Evolutionary conservation across 495 filamentous ascomycete genomes (phyloP).

Genomic region (Lophium mytilinum): DNA sequence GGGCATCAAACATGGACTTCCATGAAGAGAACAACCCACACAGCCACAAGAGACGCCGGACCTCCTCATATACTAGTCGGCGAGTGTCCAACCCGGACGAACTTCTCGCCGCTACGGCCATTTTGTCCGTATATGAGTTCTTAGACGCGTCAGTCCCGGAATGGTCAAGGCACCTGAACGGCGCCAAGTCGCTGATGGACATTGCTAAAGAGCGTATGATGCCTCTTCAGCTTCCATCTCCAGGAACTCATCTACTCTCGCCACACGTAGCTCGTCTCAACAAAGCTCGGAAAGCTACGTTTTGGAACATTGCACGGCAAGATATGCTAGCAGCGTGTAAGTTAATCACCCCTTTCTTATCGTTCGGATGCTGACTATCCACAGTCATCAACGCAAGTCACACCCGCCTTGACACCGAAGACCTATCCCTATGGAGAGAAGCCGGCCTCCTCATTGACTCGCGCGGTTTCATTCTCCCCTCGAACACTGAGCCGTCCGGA

Average conservation of each 20-base stretch:
- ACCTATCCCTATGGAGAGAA: slow-evolving; percentile 52
- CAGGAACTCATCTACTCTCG: slow-evolving; percentile 20
- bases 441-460: slow-evolving; percentile 52
- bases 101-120: slow-evolving; percentile 53
- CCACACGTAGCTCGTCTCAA: slow-evolving; percentile 36
- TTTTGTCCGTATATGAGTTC: slow-evolving; percentile 58
- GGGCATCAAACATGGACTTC: background rate
- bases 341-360: slow-evolving; percentile 15
- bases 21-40: background rate
- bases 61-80: slow-evolving; percentile 33
- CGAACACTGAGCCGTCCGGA: slow-evolving; percentile 40
- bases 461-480: slow-evolving; percentile 46
- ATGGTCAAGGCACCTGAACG: slow-evolving; percentile 57
- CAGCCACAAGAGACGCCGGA: slow-evolving; percentile 30
- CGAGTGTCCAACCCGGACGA: slow-evolving; percentile 49
- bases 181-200: slow-evolving; percentile 55
- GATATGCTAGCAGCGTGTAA: slow-evolving; percentile 57
- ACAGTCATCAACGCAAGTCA: slow-evolving; percentile 54
- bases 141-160: slow-evolving; percentile 52
- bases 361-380: background rate
- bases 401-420: slow-evolving; percentile 54
- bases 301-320: slow-evolving; percentile 60
- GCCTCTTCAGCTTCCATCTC: slow-evolving; percentile 42
- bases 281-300: slow-evolving; percentile 50
- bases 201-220: slow-evolving; percentile 58